Base-by-base conservation (phyloP, 108 stramenopile genomes). In the Cylindrotheca fusiformis region DNA sequence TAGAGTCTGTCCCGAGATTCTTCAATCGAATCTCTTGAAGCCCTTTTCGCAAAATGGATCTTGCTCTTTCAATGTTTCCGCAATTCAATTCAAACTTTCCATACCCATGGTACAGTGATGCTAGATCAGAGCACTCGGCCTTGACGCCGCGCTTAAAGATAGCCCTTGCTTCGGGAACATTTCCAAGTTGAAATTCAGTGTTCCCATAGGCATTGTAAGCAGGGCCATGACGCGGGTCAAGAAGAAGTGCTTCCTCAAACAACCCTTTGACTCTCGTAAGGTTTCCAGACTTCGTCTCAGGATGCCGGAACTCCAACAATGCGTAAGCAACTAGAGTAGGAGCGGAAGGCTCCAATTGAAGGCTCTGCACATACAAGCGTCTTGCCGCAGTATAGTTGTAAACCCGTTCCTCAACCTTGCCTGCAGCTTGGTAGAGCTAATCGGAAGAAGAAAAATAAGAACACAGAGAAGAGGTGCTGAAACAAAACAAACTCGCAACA, bases 131-230 rank as follows among this genome's bases (percentile, higher is more conserved):
- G 58, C 86, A 87, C 32, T 88, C 75, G 3, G 83, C 85, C 20
- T 65, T 67, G 24, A 88, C 75, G 21, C 90, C 93, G 32, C 88
- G 64, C 55, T 86, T 71, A 56, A 87, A 91, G 24, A 91, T 60
- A 19, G 68, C 36, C n/a, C 83, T 72, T 20, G 93, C 88, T 32
- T 55, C 55, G 19, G 74, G 68, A 8, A 67, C 53, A 67, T 88
- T 77, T 0, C 88, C 92, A 18, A 69, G 55, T 30, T 71, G 52
- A 31, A 78, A 63, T 63, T 88, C 84, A 2, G 85, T 55, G 63
- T 84, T 88, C 0, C 84, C 92, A 61, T 79, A 89, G 6, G 87
- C 86, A 72, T 88, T 85, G 71, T 93, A 93, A 10, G 81, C 85
- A n/a, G 85, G 81, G 8, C 84, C 91, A 65, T 90, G 88, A 48